Evolutionary conservation across 2,329 filamentous ascomycete genomes (phyloP), one percentile per base, ranked within the genome.

Genomic region (Alternaria brassicae): DNA sequence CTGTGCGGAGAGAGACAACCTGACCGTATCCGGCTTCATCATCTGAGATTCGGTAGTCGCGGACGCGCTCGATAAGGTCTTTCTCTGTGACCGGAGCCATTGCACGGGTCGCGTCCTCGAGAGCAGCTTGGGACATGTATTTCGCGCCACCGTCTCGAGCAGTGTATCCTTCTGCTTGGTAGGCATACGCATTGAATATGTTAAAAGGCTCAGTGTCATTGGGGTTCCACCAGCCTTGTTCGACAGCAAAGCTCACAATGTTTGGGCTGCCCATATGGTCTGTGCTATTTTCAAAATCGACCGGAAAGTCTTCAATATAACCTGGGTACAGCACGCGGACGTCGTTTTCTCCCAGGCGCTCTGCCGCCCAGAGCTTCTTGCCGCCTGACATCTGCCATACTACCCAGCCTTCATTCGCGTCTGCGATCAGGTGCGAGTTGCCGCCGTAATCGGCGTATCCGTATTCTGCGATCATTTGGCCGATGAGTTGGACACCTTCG

Each of bases 11-110:
- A 23, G 68, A 72, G 1, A 76, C 65, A 3, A 78, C 73, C 48
- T 77, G 74, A 1, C 75, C 75, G 27, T 77, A 78, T 2, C 74
- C 75, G n/a, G 73, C 69, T 63, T 77, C 72, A 28, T 77, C 74
- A 40, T 78, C 74, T 15, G 72, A 67, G 25, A 78, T 78, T 9
- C 75, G 67, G 36, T 68, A 73, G 53, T 78, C 75, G 23, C 75
- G 74, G 6, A 77, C 75, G 7, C 75, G 71, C 23, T 78, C 76
- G 64, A 81, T 81, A 3, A 85, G 72, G 58, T 84, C 81, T 17
- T 72, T 70, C 58, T 85, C 83, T 0, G 81, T 82, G n/a, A 85
- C 70, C 0, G 84, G 82, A 1, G 76, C 78, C 71, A 82, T 83
- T 15, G 78, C 73, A 1, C 68, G 67, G 1, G 75, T 77, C 1